Conservation (phyloP, 2,329 filamentous ascomycete species). For the Sporothrix phasma region DNA sequence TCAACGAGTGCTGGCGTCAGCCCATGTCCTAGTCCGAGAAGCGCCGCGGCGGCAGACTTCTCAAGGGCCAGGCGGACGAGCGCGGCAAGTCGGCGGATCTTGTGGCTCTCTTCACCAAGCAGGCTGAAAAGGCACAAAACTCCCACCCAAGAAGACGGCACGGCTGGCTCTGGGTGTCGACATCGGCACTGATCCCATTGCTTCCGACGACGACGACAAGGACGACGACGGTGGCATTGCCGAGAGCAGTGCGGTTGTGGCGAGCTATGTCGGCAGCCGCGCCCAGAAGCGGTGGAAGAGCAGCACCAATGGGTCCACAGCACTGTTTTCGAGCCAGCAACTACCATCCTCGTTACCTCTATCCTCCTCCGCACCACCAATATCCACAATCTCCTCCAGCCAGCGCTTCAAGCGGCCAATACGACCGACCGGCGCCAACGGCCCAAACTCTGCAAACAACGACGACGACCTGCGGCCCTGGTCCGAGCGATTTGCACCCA, state of each 20-base stretch:
- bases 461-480: conserved; percentile 62
- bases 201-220: conserved; percentile 38
- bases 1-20: conserved; percentile 19
- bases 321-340: not conserved
- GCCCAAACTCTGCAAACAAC: conserved; percentile 13
- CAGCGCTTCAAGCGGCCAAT: conserved; percentile 44
- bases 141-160: conserved; percentile 22
- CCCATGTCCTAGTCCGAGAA: conserved; percentile 37
- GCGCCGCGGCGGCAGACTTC: conserved; percentile 16
- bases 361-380: conserved; percentile 15
- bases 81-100: conserved; percentile 48
- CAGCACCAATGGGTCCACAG: not conserved
- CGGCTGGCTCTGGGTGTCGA: conserved; percentile 1
- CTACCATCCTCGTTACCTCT: not conserved
- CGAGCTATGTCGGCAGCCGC: conserved; percentile 46
- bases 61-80: conserved; percentile 32
- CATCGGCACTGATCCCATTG: conserved; percentile 23
- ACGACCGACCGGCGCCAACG: conserved; percentile 15
- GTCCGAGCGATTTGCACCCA: conserved; percentile 75
- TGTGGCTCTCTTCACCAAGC: conserved; percentile 50
- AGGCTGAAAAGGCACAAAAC: conserved; percentile 41
- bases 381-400: conserved; percentile 27
- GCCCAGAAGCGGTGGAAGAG: conserved; percentile 44
- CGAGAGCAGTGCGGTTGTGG: conserved; percentile 38
- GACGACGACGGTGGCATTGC: conserved; percentile 45